Conservation (phyloP, 176 grass and related monocot genomes). For the Otatea glauca region DNA sequence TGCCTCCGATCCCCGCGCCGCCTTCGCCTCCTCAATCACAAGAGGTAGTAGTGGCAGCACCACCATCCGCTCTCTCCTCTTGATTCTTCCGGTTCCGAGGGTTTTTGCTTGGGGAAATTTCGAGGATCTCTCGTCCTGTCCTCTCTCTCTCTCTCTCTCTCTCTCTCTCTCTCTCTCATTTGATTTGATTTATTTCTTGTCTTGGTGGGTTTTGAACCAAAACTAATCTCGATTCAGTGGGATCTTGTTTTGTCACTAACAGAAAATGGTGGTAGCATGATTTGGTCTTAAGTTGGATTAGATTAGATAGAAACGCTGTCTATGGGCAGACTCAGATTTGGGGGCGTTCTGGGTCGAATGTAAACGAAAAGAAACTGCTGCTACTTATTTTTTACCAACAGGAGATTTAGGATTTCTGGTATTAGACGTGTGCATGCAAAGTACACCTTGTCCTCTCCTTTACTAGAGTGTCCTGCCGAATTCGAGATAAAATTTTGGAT, state of each 20-base stretch:
- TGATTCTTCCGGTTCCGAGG: background rate
- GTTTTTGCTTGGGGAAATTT: background rate
- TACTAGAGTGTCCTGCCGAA: background rate
- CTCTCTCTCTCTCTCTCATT: background rate
- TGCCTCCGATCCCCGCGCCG: conserved; percentile 6
- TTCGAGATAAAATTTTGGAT: background rate
- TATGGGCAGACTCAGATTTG: background rate
- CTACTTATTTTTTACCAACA: background rate
- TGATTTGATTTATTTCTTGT: background rate
- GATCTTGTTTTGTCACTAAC: background rate
- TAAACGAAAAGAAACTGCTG: background rate
- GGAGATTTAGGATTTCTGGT: background rate
- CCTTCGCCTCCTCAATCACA: background rate
- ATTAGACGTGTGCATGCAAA: background rate
- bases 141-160: background rate
- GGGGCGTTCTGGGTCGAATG: background rate
- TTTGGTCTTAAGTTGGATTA: background rate
- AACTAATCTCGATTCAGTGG: background rate
- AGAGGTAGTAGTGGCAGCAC: conserved; percentile 4
- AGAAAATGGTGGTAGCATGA: background rate
- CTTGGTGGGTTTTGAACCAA: background rate
- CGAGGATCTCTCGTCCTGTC: background rate
- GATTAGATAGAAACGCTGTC: background rate
- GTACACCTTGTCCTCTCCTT: background rate
- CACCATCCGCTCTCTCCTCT: background rate